phyloP scores from a whole-genome alignment of 371 early-diverging fungal species.

The Mortierella sp. region DNA sequence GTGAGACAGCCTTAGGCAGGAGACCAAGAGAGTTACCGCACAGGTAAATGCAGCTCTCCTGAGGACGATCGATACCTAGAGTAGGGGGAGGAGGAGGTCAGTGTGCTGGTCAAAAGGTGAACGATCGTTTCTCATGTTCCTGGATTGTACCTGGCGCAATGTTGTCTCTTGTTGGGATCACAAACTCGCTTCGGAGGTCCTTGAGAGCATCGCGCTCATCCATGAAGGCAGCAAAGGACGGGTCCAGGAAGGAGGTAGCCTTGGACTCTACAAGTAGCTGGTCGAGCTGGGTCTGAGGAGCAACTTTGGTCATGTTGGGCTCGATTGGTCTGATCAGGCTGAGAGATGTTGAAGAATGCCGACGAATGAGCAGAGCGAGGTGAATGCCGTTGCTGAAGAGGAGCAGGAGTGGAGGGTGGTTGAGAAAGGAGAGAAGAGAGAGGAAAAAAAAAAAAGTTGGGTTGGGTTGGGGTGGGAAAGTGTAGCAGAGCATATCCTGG shows the following conservation, averaged over 20 bases:
- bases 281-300: constrained; percentile 32
- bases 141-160: constrained; percentile 47
- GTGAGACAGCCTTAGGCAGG: constrained; percentile 76
- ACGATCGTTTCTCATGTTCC: constrained; percentile 4
- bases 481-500: no score
- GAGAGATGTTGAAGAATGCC: neutral
- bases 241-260: constrained; percentile 32
- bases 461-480: no score
- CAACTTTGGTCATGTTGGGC: constrained; percentile 12
- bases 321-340: neutral
- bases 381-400: no score
- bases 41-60: constrained; percentile 77
- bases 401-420: neutral
- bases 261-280: constrained; percentile 28
- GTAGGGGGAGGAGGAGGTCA: no score
- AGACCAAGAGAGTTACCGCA: constrained; percentile 96
- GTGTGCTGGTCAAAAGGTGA: no score
- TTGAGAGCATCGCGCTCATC: constrained; percentile 70
- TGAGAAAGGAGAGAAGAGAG: constrained; percentile 6
- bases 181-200: constrained; percentile 72
- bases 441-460: no score
- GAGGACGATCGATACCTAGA: constrained; percentile 38
- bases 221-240: constrained; percentile 65
- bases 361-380: neutral
- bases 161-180: constrained; percentile 67